Evolutionary conservation across 805 yeast species (phyloP).

Genomic region (Lachancea meyersii): DNA sequence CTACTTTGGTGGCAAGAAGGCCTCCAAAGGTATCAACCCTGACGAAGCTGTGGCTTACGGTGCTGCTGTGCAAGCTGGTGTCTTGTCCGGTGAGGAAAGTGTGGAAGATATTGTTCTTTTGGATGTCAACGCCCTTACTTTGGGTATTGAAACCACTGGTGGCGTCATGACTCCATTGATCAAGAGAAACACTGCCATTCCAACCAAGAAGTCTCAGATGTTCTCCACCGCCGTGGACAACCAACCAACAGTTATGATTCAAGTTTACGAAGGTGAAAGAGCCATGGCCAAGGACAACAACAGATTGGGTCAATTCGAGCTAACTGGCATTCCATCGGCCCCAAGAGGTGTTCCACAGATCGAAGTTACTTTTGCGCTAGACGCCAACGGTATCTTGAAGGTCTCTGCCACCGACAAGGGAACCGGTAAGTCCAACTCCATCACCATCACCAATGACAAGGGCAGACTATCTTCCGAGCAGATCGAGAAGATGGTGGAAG

Average conservation of each 20-base stretch:
- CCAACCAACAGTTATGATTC: slow-evolving; percentile 91
- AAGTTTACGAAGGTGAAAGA: slow-evolving; percentile 95
- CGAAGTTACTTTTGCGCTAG: slow-evolving; percentile 88
- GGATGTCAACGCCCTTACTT: slow-evolving; percentile 89
- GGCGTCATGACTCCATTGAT: slow-evolving; percentile 96
- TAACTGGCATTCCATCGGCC: slow-evolving; percentile 83
- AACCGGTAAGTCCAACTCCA: slow-evolving; percentile 86
- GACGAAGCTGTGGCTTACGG: slow-evolving; percentile 99
- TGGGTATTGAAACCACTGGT: slow-evolving; percentile 96
- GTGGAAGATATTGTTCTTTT: slow-evolving; percentile 82
- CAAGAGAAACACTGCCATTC: slow-evolving; percentile 91
- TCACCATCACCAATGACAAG: slow-evolving; percentile 88
- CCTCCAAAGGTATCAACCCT: slow-evolving; percentile 96
- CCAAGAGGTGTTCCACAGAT: slow-evolving; percentile 83
- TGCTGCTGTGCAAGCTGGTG: slow-evolving; percentile 99
- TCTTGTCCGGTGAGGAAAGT: slow-evolving; percentile 90
- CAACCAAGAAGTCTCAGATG: slow-evolving; percentile 90
- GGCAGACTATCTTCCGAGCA: slow-evolving; percentile 92
- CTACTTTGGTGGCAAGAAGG: slow-evolving; percentile 89
- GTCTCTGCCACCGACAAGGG: slow-evolving; percentile 93
- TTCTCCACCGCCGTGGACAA: slow-evolving; percentile 95
- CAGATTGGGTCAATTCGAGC: slow-evolving; percentile 92
- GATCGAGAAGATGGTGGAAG: slow-evolving; percentile 95
- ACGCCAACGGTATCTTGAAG: slow-evolving; percentile 95
- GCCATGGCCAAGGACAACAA: slow-evolving; percentile 92